These are phyloP conservation scores for Leavenworthia alabamica DNA, from an alignment of 345 rosid genomes.

Conservation along the genomic window DNA sequence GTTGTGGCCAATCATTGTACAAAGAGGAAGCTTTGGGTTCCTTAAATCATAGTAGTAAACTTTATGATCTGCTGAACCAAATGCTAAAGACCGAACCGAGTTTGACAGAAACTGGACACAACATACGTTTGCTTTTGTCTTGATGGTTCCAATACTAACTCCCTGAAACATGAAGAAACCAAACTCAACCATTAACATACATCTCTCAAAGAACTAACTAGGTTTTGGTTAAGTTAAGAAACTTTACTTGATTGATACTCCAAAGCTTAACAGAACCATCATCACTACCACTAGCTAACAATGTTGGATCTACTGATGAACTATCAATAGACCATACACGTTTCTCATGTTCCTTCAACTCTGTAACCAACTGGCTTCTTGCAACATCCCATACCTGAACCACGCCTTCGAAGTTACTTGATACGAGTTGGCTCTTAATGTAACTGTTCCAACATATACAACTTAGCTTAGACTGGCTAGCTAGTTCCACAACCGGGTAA, in stretches of 20 bases:
- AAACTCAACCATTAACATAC: constrained; percentile 37
- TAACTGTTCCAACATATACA: constrained; percentile 87
- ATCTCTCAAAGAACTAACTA: constrained; percentile 31
- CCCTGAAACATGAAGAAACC: constrained; percentile 60
- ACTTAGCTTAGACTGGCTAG: constrained; percentile 75
- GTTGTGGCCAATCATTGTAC: constrained; percentile 72
- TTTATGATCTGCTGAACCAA: constrained; percentile 93
- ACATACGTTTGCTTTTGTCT: constrained; percentile 88
- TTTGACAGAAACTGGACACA: constrained; percentile 86
- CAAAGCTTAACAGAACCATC: constrained; percentile 95
- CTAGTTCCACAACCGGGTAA: constrained; percentile 92
- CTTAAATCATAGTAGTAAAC: constrained; percentile 90
- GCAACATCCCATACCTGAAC: constrained; percentile 99
- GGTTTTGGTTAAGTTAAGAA: no score
- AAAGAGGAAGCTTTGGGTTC: constrained; percentile 71
- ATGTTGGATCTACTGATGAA: constrained; percentile 78
- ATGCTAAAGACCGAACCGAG: constrained; percentile 74
- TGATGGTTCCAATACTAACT: constrained; percentile 71
- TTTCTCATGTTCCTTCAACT: constrained; percentile 86
- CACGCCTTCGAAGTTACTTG: constrained; percentile 96
- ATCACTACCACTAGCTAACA: constrained; percentile 94
- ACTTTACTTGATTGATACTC: constrained; percentile 99
- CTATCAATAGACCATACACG: constrained; percentile 94
- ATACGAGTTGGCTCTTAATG: constrained; percentile 86
- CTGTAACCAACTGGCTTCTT: constrained; percentile 68